Percentiles rank a stretch among this genome's conserved stretches.
Conservation (phyloP, 768 basidiomycete species). For the Termitomyces titanicus region DNA sequence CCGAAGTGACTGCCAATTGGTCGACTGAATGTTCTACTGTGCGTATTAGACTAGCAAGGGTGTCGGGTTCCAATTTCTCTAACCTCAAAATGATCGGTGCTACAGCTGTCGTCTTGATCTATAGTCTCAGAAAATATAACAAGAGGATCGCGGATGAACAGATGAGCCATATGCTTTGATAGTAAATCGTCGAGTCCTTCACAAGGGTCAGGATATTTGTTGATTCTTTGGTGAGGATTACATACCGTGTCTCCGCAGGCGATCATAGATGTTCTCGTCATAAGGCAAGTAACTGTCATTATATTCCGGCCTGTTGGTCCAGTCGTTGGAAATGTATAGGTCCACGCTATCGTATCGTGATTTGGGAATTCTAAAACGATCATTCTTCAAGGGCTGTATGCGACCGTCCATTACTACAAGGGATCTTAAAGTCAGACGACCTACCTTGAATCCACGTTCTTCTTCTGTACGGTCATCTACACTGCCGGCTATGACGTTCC, state of each 20-base stretch:
- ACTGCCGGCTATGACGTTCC: conserved; percentile 98
- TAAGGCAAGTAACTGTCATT: conserved; percentile 85
- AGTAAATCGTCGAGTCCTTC: conserved; percentile 83
- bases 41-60: neutral
- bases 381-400: conserved; percentile 69
- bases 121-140: conserved; percentile 94
- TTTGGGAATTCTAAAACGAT: conserved; percentile 83
- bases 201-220: neutral
- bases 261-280: conserved; percentile 68
- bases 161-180: conserved; percentile 88
- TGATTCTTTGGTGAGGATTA: neutral
- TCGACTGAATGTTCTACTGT: conserved; percentile 92
- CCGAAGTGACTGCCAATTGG: conserved; percentile 98
- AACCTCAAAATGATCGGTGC: conserved; percentile 96
- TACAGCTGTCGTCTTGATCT: conserved; percentile 82
- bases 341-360: conserved; percentile 97
- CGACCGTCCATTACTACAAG: conserved; percentile 1
- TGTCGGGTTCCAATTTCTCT: conserved; percentile 6
- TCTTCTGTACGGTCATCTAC: conserved; percentile 97
- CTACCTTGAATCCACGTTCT: conserved; percentile 84
- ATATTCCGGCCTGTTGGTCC: conserved; percentile 89
- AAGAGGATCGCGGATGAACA: conserved; percentile 97
- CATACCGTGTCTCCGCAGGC: conserved; percentile 75
- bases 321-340: conserved; percentile 84
- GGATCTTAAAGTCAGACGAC: neutral